Base-by-base conservation (phyloP, 1,284 basidiomycete species). In the Tilletia indica region DNA sequence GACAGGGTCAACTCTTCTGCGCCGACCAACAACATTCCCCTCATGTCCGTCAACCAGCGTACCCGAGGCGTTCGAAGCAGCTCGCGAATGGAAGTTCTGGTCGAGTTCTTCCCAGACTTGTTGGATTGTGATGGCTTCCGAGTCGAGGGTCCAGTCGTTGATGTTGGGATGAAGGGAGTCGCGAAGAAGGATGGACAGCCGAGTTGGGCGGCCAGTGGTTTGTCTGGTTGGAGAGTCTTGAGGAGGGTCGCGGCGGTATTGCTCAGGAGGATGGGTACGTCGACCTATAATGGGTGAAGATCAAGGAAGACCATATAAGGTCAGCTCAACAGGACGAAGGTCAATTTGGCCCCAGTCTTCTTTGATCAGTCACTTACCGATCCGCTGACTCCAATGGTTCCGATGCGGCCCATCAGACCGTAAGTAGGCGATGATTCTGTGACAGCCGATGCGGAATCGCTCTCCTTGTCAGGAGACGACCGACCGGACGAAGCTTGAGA, bases 181-280 rank as follows among this genome's bases (percentile, higher is more conserved):
- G 61, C 61, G 61, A 64, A 64, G 61, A 64, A 64, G 34, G 61
- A 64, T 4, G 61, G 61, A 34, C 61, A 64, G 16, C 61, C 61
- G 4, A 64, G 34, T 38, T 64, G 61, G 34, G 36, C 34, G 3
- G 34, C 19, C 14, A 64, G 61, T 34, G 61, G 36, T 9, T 64
- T 38, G 4, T 25, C 36, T 9, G 31, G 61, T 8, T 64, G 8
- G 14, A 64, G 61, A 16, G 12, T 1, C 2, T 34, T 12, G 14
- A 64, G 61, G 6, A 64, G 36, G 8, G 31, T 34, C 11, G 19
- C 12, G 36, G 61, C 61, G 8, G 61, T 64, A 16, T 38, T 64
- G 61, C 61, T 64, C 34, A 64, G 61, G 34, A 64, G 61, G 8
- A 64, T 39, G 36, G 61, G 61, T 4, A 64, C 61, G 36, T 64